A percentile compares a stretch with the other conserved stretches of the same genome.
phyloP scores from a whole-genome alignment of 177 flowering plant genomes.

The Vitis hybrid region DNA sequence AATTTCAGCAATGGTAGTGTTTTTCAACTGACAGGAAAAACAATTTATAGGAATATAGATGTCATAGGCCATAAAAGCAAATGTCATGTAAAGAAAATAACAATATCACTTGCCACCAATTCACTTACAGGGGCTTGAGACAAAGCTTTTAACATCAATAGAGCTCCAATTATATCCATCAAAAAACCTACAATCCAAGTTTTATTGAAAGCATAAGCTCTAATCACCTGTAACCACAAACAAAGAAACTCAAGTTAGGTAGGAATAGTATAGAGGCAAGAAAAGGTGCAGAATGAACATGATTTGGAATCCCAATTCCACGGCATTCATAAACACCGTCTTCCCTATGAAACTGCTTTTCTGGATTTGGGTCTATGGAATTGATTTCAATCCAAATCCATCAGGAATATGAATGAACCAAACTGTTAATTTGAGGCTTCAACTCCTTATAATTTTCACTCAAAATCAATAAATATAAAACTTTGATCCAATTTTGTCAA shows the following conservation, averaged over 20 bases:
- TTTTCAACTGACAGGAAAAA: no score
- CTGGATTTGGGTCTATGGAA: no score
- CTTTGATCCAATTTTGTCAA: no score
- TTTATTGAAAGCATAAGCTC: slow-evolving; percentile 85
- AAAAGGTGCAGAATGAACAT: neutral
- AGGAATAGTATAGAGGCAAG: slow-evolving; percentile 4
- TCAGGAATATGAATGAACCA: no score
- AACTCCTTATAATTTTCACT: no score
- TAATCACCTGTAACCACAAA: slow-evolving; percentile 55
- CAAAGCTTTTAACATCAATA: slow-evolving; percentile 88
- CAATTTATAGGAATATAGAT: neutral
- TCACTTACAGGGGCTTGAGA: slow-evolving; percentile 89
- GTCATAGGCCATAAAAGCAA: neutral
- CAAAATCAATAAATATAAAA: no score
- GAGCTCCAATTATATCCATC: slow-evolving; percentile 90
- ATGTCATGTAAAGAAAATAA: neutral
- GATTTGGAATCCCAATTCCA: no score
- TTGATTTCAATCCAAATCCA: no score
- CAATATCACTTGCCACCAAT: neutral
- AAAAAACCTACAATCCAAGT: slow-evolving; percentile 78
- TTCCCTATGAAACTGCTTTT: no score
- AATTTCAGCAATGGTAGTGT: no score
- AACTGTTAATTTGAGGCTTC: no score
- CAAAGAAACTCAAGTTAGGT: neutral
- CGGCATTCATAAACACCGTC: no score